Percentiles rank a stretch among this genome's conserved stretches.
Conservation (phyloP, 495 filamentous ascomycete species). For the Aeminium ludgeri region DNA sequence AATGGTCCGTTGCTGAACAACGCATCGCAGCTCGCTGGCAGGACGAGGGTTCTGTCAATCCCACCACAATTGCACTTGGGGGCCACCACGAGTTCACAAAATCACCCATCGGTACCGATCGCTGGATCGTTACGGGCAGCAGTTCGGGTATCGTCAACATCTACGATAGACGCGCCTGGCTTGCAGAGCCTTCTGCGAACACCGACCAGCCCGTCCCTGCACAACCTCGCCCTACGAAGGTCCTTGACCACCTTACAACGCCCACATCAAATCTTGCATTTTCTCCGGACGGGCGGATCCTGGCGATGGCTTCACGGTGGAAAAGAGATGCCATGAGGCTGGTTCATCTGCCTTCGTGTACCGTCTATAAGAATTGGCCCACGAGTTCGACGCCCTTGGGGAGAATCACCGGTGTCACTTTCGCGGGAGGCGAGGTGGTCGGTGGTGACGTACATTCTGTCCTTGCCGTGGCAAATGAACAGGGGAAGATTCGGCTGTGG, state of each 20-base stretch:
- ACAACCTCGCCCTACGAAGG: slow-evolving; percentile 50
- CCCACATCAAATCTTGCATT: slow-evolving; percentile 61
- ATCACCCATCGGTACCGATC: slow-evolving; percentile 52
- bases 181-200: slow-evolving; percentile 19
- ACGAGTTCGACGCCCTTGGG: slow-evolving; percentile 80
- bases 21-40: slow-evolving; percentile 65
- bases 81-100: slow-evolving; percentile 38
- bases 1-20: slow-evolving; percentile 53
- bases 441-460: slow-evolving; percentile 40
- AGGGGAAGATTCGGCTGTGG: slow-evolving; percentile 71
- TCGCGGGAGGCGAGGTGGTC: slow-evolving; percentile 23
- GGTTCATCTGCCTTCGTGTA: slow-evolving; percentile 80
- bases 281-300: slow-evolving; percentile 71
- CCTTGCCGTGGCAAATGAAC: slow-evolving; percentile 72
- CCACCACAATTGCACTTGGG: slow-evolving; percentile 62
- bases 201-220: slow-evolving; percentile 31
- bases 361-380: slow-evolving; percentile 93
- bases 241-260: slow-evolving; percentile 74
- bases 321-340: slow-evolving; percentile 79
- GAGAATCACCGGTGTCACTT: slow-evolving; percentile 62
- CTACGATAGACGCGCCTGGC: slow-evolving; percentile 63
- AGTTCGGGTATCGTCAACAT: slow-evolving; percentile 78
- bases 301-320: slow-evolving; percentile 66
- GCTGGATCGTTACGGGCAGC: slow-evolving; percentile 77
- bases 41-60: slow-evolving; percentile 80